These are phyloP conservation scores for Hypericum perforatum DNA, from an alignment of 345 rosid genomes.

Conservation along the genomic window DNA sequence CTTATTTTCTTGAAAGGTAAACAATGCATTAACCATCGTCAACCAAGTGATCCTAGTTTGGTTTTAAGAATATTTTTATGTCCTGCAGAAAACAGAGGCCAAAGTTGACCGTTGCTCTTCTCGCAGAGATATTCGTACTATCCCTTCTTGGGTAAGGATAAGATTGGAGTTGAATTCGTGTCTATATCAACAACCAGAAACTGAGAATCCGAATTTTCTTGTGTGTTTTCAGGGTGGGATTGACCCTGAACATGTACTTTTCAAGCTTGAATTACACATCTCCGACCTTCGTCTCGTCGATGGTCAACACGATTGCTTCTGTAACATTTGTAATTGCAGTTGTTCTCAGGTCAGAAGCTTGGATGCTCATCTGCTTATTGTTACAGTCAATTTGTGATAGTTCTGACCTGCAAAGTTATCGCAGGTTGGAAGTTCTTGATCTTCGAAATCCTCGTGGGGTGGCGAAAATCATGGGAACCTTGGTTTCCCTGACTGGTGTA, in stretches of 20 bases:
- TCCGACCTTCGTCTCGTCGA: constrained; percentile 37
- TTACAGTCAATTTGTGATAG: too few species aligned
- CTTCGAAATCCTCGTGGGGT: constrained; percentile 40
- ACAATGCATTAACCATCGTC: not conserved
- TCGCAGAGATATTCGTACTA: constrained; percentile 49
- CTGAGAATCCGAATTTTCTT: not conserved
- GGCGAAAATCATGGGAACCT: constrained; percentile 46
- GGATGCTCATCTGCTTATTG: too few species aligned
- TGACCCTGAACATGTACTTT: constrained; percentile 48
- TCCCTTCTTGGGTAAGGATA: constrained; percentile 49
- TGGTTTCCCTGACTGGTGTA: constrained; percentile 45
- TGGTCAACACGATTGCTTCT: constrained; percentile 41
- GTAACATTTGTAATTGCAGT: constrained; percentile 41
- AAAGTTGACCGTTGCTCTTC: constrained; percentile 41
- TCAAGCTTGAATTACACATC: constrained; percentile 47
- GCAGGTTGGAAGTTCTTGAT: constrained; percentile 47
- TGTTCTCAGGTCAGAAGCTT: constrained; percentile 24
- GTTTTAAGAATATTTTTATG: constrained; percentile 2
- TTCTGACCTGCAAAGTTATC: not conserved
- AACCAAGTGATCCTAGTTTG: not conserved
- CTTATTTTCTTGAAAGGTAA: constrained; percentile 50
- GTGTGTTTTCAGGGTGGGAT: constrained; percentile 37
- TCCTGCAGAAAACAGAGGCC: constrained; percentile 52
- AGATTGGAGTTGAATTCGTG: not conserved
- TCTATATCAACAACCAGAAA: too few species aligned